Evolutionary conservation across 208 protist species (phyloP), one percentile per base, ranked within the genome.

Genomic region (Acanthamoeba lenticulata): DNA sequence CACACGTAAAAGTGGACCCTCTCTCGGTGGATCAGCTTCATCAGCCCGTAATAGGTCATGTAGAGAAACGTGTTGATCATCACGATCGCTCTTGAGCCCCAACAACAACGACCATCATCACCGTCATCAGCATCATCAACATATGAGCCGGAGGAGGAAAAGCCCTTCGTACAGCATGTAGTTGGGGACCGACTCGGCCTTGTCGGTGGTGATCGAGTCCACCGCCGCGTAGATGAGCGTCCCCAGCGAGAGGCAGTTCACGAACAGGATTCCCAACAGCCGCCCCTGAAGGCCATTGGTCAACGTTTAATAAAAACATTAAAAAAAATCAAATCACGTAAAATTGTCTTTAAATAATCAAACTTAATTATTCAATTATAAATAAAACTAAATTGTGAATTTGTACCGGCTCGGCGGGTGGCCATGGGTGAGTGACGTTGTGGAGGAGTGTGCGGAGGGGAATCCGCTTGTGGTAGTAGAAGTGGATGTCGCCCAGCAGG

Each of bases 41-140:
- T 88, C 19, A 88, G 29, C 42, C 24, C 77, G 44, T 88, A 88
- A 29, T 40, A 88, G 77, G 47, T 40, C 47, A 88, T 62, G 34
- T 49, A 88, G 13, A 88, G 47, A 19, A 88, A 88, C 40, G 77
- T 88, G 47, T 88, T 88, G 77, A 88, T 88, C 77, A 88, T 60
- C 45, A 88, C 45, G 24, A 88, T 88, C 13, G 42, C 77, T 1
- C 77, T 88, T 36, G n/a, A 49, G 42, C 21, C 29, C n/a, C 13
- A 21, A 24, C 67, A 34, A 45, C 0, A 2, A 65, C 7, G 27
- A 34, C 27, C 19, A 65, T 24, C 40, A 81, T 29, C 1, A 2
- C 52, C 19, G 2, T 7, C 29, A 88, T 5, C 24, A 42, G 69
- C 36, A 65, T 65, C 5, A 52, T 19, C 0, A 11, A 77, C 27